Percentiles rank a stretch among this genome's conserved stretches.
These are phyloP conservation scores for Phytophthora quininea DNA, from an alignment of 352 stramenopile genomes.

Conservation along the genomic window DNA sequence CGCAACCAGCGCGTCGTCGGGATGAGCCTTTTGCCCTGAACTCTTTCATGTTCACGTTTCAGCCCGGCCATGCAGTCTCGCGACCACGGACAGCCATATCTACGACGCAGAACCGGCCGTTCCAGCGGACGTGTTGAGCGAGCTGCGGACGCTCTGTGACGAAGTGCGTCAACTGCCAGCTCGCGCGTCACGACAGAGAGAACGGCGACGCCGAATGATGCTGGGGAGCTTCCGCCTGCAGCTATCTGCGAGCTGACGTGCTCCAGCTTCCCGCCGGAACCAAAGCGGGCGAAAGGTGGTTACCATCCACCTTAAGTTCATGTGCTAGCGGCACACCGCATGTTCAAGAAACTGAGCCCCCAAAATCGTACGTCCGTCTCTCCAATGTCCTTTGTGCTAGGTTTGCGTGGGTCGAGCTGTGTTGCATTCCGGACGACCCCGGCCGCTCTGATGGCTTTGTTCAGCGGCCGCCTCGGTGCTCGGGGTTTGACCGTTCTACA, in stretches of 20 bases:
- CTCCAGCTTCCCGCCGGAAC: neutral
- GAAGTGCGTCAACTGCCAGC: neutral
- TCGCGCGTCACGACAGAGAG: neutral
- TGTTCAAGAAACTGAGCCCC: neutral
- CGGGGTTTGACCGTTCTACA: neutral
- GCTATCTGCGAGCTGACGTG: neutral
- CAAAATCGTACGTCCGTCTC: neutral
- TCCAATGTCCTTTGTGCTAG: slow-evolving; percentile 4
- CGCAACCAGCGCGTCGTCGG: too few relatives aligned
- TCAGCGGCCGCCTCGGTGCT: slow-evolving; percentile 6
- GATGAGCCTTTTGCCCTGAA: too few relatives aligned
- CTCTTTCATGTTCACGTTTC: too few relatives aligned
- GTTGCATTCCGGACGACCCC: neutral
- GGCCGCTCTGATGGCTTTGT: neutral
- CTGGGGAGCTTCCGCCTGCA: neutral
- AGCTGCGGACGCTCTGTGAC: neutral
- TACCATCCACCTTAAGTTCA: slow-evolving; percentile 2
- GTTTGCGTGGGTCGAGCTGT: neutral
- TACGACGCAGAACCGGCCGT: too few relatives aligned
- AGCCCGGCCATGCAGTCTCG: too few relatives aligned
- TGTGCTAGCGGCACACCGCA: slow-evolving; percentile 1
- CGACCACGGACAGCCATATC: too few relatives aligned
- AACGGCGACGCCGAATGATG: neutral
- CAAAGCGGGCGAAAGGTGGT: slow-evolving; percentile 2
- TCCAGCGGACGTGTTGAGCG: too few relatives aligned